Conservation (phyloP, 805 yeast species). For the Cyberlindnera meyerae region DNA sequence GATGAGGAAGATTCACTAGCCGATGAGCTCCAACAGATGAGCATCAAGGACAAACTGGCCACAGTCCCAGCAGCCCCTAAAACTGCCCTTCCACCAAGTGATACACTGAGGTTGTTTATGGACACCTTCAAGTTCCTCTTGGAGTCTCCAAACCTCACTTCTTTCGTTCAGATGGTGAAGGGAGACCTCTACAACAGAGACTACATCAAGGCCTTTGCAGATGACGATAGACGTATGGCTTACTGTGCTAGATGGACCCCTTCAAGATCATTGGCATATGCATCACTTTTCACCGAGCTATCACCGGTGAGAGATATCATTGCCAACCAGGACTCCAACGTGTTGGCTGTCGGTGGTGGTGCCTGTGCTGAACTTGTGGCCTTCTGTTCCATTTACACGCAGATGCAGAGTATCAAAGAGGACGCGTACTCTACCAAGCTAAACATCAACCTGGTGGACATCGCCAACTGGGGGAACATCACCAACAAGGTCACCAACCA, state of each 20-base stretch:
- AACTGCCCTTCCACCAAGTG: slow-evolving; percentile 21
- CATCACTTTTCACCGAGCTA: slow-evolving; percentile 57
- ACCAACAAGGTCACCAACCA: slow-evolving; percentile 40
- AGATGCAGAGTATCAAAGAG: slow-evolving; percentile 20
- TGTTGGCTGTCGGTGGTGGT: slow-evolving; percentile 80
- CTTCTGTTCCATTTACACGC: slow-evolving; percentile 51
- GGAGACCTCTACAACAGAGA: slow-evolving; percentile 65
- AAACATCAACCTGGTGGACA: slow-evolving; percentile 57
- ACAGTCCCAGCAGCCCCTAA: slow-evolving; percentile 18
- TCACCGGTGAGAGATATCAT: slow-evolving; percentile 36
- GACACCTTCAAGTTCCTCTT: slow-evolving; percentile 20
- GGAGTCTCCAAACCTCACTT: slow-evolving; percentile 25
- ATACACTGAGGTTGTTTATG: slow-evolving; percentile 20
- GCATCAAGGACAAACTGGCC: slow-evolving; percentile 3
- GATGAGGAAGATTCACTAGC: background rate
- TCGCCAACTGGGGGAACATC: slow-evolving; percentile 70
- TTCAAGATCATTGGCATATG: slow-evolving; percentile 69
- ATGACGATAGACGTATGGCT: slow-evolving; percentile 61
- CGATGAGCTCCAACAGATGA: background rate
- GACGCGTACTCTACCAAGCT: slow-evolving; percentile 27
- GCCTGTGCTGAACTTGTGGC: slow-evolving; percentile 79
- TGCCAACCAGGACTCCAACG: slow-evolving; percentile 29
- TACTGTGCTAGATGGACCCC: slow-evolving; percentile 87
- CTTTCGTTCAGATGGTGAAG: slow-evolving; percentile 63
- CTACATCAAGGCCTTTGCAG: slow-evolving; percentile 63